Base-by-base conservation (phyloP, 1,284 basidiomycete genomes). In the Pseudozyma hubeiensis region DNA sequence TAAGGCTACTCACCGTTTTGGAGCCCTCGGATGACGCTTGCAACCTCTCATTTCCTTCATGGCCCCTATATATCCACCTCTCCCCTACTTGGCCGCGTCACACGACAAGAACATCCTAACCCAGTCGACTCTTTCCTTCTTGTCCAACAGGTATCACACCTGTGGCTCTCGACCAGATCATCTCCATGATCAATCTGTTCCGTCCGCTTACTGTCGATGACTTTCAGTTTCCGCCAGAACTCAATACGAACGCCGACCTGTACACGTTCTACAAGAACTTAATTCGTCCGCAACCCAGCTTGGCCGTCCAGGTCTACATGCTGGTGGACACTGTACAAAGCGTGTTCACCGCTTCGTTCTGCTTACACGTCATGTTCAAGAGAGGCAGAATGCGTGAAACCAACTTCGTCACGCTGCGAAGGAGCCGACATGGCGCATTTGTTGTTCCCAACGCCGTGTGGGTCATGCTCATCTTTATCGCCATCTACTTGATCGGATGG, bases 381-480 rank as follows among this genome's bases (percentile, higher is more conserved):
- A 55, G 55, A n/a, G 57, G 57, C 5, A 52, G 64, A 14, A 45
- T 55, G 44, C 34, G 44, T 5, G 34, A 51, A 1, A 9, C 58
- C 0, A 46, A 39, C 2, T 11, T 65, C 47, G 11, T 59, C 24
- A 65, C 37, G 0, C 31, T 65, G 1, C 43, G 57, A 11, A 41
- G 40, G n/a, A 65, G 45, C 14, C 30, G 41, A 1, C 56, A 47
- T 29, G 64, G 56, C 2, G 46, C 41, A 8, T 60, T 60, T 16
- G 47, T 65, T 4, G 56, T 65, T 0, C 63, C 63, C n/a, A 65
- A 65, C 41, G 63, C 56, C 17, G 43, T 65, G 11, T 55, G 45
- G 45, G 37, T 37, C 4, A 11, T 54, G 11, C 14, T 65, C 14
- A 7, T 8, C 13, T 17, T 35, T 7, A 31, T 47, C 1, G n/a